These are phyloP conservation scores for Fusarium ambrosium DNA, from an alignment of 2,329 filamentous ascomycete species.

Conservation along the genomic window DNA sequence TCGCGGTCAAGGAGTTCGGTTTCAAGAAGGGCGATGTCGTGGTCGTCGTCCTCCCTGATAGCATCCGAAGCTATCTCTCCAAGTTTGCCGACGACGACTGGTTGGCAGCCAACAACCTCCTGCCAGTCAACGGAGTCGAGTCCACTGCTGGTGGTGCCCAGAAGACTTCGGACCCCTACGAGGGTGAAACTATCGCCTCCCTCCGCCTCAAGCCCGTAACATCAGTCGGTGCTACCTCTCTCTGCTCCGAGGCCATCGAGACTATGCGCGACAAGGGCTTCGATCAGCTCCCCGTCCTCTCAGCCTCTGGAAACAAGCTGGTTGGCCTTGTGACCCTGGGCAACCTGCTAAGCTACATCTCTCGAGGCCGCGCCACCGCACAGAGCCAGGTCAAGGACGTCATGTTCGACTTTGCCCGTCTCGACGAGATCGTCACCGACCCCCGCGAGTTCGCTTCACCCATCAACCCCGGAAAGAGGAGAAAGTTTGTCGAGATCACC, in stretches of 20 bases:
- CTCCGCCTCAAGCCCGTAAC: slow-evolving; percentile 95
- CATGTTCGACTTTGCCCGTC: slow-evolving; percentile 95
- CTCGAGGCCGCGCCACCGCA: slow-evolving; percentile 81
- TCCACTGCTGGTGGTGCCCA: slow-evolving; percentile 56
- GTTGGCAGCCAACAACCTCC: slow-evolving; percentile 95
- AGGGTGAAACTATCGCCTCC: slow-evolving; percentile 81
- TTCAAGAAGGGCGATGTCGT: slow-evolving; percentile 87
- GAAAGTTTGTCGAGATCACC: slow-evolving; percentile 94
- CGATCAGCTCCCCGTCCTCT: slow-evolving; percentile 94
- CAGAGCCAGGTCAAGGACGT: slow-evolving; percentile 83
- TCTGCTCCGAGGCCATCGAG: slow-evolving; percentile 91
- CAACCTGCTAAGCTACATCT: slow-evolving; percentile 92
- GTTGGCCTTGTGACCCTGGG: slow-evolving; percentile 95
- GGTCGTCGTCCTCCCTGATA: slow-evolving; percentile 93
- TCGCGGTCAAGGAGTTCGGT: slow-evolving; percentile 81
- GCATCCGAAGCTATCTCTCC: slow-evolving; percentile 95
- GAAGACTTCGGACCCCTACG: slow-evolving; percentile 75
- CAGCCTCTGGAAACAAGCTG: slow-evolving; percentile 76
- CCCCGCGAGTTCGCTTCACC: slow-evolving; percentile 72
- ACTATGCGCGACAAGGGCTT: slow-evolving; percentile 99
- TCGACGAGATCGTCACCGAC: slow-evolving; percentile 93
- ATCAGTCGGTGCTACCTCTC: slow-evolving; percentile 78
- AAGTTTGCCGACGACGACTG: slow-evolving; percentile 99
- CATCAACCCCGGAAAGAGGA: slow-evolving; percentile 60
- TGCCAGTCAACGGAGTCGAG: slow-evolving; percentile 71